These are phyloP conservation scores for Komagataea norvegica DNA, from an alignment of 1,139 yeast species.

Conservation along the genomic window DNA sequence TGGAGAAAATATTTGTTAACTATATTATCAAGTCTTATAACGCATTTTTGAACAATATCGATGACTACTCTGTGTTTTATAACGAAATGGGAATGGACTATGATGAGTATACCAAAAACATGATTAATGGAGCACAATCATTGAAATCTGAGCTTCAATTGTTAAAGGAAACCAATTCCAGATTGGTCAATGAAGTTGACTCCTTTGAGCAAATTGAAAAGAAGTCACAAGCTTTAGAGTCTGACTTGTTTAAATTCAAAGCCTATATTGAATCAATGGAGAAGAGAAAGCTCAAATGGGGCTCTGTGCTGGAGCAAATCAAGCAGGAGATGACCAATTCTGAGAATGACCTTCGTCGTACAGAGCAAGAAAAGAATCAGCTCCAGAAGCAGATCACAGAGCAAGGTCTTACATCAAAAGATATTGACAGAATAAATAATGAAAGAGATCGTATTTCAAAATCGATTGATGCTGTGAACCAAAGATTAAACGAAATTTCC, in stretches of 20 bases:
- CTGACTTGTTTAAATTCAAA: constrained; percentile 66
- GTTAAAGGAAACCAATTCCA: constrained; percentile 30
- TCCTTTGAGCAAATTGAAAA: constrained; percentile 43
- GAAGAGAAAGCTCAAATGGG: constrained; percentile 62
- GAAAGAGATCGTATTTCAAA: constrained; percentile 58
- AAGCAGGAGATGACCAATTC: constrained; percentile 48
- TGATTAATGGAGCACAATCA: constrained; percentile 40
- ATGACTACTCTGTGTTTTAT: constrained; percentile 52
- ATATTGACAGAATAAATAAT: constrained; percentile 55
- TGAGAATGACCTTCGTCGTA: constrained; percentile 38
- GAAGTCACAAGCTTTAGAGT: constrained; percentile 61
- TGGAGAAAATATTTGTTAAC: constrained; percentile 59
- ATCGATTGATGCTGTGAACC: constrained; percentile 47
- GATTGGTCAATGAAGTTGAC: constrained; percentile 34
- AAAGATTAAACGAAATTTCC: constrained; percentile 26
- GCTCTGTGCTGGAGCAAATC: constrained; percentile 49
- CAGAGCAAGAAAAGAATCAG: constrained; percentile 42
- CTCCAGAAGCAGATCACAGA: constrained; percentile 45
- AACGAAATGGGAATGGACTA: constrained; percentile 56
- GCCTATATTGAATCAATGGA: constrained; percentile 68
- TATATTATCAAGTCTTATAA: constrained; percentile 66
- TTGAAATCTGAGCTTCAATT: constrained; percentile 37
- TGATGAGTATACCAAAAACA: constrained; percentile 38
- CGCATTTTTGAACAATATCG: constrained; percentile 58
- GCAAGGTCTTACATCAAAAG: constrained; percentile 57